A percentile compares a stretch with the other conserved stretches of the same genome.
phyloP scores from a whole-genome alignment of 2,329 filamentous ascomycete genomes.

The Arthrobotrys musiformis region DNA sequence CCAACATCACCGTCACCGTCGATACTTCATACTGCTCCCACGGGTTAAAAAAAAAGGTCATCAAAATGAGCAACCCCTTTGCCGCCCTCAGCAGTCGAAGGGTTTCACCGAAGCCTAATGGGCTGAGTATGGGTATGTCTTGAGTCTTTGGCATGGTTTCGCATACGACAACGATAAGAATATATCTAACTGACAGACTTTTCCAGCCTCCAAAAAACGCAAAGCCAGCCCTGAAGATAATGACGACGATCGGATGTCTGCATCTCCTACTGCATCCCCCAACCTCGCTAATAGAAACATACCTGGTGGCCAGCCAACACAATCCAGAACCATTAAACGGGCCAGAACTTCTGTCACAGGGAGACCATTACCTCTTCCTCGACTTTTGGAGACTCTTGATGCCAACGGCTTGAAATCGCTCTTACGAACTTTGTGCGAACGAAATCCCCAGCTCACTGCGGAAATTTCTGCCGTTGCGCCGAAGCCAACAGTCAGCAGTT shows the following conservation, averaged over 20 bases:
- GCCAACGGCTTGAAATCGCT: constrained; percentile 83
- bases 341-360: constrained; percentile 76
- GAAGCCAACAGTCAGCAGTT: constrained; percentile 83
- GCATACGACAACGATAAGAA: not conserved
- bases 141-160: not conserved
- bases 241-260: constrained; percentile 79
- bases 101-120: constrained; percentile 40
- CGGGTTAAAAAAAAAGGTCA: not conserved
- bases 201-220: constrained; percentile 37
- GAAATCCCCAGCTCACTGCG: constrained; percentile 83
- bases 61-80: constrained; percentile 52
- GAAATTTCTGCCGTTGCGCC: constrained; percentile 87
- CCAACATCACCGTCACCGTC: not conserved
- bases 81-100: constrained; percentile 32
- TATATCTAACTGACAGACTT: not conserved
- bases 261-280: constrained; percentile 85
- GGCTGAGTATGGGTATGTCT: constrained; percentile 15
- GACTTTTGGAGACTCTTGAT: constrained; percentile 94
- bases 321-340: constrained; percentile 71
- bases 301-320: constrained; percentile 74
- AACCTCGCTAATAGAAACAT: constrained; percentile 77
- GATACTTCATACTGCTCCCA: not conserved
- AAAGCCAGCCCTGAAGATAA: constrained; percentile 44
- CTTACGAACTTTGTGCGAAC: constrained; percentile 89
- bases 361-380: constrained; percentile 73